Evolutionary conservation across 257 asterid genomes (phyloP), one percentile per base, ranked within the genome.

Genomic region (Rehmannia glutinosa): DNA sequence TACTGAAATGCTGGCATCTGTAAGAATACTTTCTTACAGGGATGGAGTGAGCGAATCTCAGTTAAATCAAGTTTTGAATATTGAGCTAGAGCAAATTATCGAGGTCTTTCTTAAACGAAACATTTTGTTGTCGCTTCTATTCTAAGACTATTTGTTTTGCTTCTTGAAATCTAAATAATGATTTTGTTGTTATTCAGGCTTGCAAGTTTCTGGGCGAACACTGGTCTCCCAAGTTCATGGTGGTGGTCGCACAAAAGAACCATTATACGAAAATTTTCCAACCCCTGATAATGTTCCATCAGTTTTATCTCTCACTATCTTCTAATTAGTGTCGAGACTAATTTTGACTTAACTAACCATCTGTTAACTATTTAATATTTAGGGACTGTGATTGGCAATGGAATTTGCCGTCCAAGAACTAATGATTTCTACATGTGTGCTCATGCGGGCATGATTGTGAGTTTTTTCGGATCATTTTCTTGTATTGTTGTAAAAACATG

Each of bases 1-100:
- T n/a, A n/a, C n/a, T n/a, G n/a, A n/a, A n/a, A n/a, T n/a, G n/a
- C n/a, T n/a, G 35, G 25, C 2, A 8, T 20, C 15, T 38, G 15
- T 21, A 43, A n/a, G n/a, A n/a, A n/a, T n/a, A n/a, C 49, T 39
- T 54, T 54, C 12, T 28, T 28, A 28, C 51, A 88, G 96, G 78
- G 93, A 86, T 46, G 94, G 96, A 5, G 96, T 88, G 25, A 78
- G 91, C 19, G 94, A 88, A 74, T 78, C 89, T 13, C 96, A 88
- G 53, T 88, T 88, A 82, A 84, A 42, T 43, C 94, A 86, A 79
- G 94, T 88, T 13, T 19, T 88, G 45, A 88, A 88, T 68, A 47
- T 76, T 24, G 96, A 88, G 76, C 76, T 88, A 5, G 82, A 84
- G 12, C 94, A 88, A 70, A 86, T 88, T 4, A 79, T 80, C 8